Conservation (phyloP, 202 grass and related monocot genomes). For the Cymbopogon flexuosus region DNA sequence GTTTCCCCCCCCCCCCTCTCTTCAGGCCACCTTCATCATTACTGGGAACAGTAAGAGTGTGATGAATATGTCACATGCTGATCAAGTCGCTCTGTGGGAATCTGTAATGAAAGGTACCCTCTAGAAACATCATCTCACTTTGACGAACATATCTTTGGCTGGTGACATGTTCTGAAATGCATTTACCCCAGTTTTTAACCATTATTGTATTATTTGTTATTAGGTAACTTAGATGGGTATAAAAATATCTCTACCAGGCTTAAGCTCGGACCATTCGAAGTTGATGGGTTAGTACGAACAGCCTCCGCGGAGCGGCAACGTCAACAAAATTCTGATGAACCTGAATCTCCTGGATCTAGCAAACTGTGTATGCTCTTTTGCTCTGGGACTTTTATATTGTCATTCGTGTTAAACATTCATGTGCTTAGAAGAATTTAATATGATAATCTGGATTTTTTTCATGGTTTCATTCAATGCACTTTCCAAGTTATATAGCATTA, state of each 20-base stretch:
- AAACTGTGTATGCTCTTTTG: slow-evolving; percentile 55
- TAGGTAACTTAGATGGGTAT: slow-evolving; percentile 73
- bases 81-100: slow-evolving; percentile 89
- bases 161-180: not conserved
- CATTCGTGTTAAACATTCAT: not conserved
- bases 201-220: slow-evolving; percentile 26
- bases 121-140: slow-evolving; percentile 7
- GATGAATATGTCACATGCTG: slow-evolving; percentile 98
- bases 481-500: slow-evolving; percentile 10
- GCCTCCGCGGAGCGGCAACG: slow-evolving; percentile 33
- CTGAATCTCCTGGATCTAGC: slow-evolving; percentile 60
- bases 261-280: slow-evolving; percentile 80
- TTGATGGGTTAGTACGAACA: slow-evolving; percentile 41
- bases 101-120: slow-evolving; percentile 79
- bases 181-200: slow-evolving; percentile 1
- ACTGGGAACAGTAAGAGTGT: slow-evolving; percentile 88
- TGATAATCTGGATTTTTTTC: slow-evolving; percentile 2
- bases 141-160: not conserved
- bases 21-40: slow-evolving; percentile 88
- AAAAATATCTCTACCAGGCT: slow-evolving; percentile 67
- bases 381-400: not conserved
- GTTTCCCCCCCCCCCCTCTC: not conserved
- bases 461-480: not conserved
- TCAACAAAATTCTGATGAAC: slow-evolving; percentile 68
- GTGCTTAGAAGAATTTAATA: not conserved